Evolutionary conservation across 2,329 filamentous ascomycete species (phyloP).

Genomic region (Stachybotrys echinatus): DNA sequence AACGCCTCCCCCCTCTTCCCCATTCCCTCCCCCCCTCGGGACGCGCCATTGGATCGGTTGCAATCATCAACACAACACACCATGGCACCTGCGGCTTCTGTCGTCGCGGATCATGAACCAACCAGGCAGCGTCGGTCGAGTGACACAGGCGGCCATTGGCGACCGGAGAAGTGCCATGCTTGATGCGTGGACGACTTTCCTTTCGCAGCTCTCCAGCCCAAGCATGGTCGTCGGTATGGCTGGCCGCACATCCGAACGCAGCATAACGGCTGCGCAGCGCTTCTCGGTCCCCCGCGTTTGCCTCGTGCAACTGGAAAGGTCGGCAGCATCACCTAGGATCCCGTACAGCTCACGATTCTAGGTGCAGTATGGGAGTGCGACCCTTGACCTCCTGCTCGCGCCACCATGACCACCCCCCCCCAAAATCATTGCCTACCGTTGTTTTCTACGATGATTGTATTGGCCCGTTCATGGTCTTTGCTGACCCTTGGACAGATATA

Average conservation of each 20-base stretch:
- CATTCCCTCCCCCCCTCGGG: too few relatives aligned
- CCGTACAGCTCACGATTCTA: not conserved
- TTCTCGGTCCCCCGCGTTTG: not conserved
- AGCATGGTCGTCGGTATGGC: not conserved
- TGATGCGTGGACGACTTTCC: too few relatives aligned
- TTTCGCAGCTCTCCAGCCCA: not conserved
- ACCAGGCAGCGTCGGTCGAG: too few relatives aligned
- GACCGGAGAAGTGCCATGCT: too few relatives aligned
- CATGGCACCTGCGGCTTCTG: too few relatives aligned
- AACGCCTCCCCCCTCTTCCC: not conserved
- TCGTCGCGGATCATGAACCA: too few relatives aligned
- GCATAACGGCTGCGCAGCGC: not conserved
- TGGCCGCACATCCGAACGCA: not conserved
- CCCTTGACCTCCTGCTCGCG: not conserved
- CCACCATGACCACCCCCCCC: not conserved
- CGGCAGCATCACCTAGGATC: not conserved
- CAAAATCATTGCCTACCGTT: not conserved
- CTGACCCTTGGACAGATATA: constrained; percentile 41
- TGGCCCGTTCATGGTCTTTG: constrained; percentile 7
- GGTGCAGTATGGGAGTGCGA: not conserved
- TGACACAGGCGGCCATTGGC: too few relatives aligned
- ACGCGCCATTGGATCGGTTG: too few relatives aligned
- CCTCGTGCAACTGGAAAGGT: not conserved
- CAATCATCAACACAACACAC: too few relatives aligned
- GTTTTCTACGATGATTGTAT: not conserved